These are phyloP conservation scores for Pleurotus tuber-regium DNA, from an alignment of 768 basidiomycete genomes.

Conservation along the genomic window DNA sequence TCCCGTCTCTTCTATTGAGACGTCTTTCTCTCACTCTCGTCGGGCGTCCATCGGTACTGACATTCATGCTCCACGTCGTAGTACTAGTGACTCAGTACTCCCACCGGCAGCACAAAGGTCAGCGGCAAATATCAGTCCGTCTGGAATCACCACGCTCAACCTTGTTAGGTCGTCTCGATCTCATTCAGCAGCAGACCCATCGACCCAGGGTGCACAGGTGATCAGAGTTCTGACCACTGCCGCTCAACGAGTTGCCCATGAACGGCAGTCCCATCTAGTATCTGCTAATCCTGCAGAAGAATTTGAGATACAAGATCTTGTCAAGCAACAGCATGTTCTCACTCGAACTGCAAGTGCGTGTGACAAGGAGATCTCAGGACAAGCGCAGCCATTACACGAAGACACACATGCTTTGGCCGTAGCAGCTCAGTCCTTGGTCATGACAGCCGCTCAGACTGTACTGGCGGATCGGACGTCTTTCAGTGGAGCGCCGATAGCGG, in stretches of 20 bases:
- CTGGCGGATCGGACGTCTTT: constrained; percentile 45
- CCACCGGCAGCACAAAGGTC: constrained; percentile 39
- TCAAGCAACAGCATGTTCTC: constrained; percentile 80
- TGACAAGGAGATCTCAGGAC: constrained; percentile 63
- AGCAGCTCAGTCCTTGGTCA: constrained; percentile 79
- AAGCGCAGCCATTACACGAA: constrained; percentile 38
- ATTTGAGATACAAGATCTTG: constrained; percentile 60
- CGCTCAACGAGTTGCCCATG: constrained; percentile 74
- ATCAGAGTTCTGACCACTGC: constrained; percentile 76
- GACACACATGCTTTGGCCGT: constrained; percentile 53
- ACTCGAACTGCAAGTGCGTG: constrained; percentile 70
- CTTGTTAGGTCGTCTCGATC: constrained; percentile 12
- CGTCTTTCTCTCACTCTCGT: constrained; percentile 38
- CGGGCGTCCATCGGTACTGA: constrained; percentile 41
- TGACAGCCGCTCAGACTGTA: constrained; percentile 74
- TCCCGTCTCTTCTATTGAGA: constrained; percentile 49
- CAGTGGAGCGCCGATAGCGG: constrained; percentile 29
- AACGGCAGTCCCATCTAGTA: constrained; percentile 66
- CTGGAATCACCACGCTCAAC: too few relatives aligned
- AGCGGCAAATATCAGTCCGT: too few relatives aligned
- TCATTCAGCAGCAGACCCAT: constrained; percentile 8
- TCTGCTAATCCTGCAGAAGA: constrained; percentile 44
- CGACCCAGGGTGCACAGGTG: constrained; percentile 63
- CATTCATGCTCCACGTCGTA: constrained; percentile 34
- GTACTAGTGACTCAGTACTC: constrained; percentile 47